Evolutionary conservation across 768 basidiomycete species (phyloP).

Genomic region (Megacollybia marginata): DNA sequence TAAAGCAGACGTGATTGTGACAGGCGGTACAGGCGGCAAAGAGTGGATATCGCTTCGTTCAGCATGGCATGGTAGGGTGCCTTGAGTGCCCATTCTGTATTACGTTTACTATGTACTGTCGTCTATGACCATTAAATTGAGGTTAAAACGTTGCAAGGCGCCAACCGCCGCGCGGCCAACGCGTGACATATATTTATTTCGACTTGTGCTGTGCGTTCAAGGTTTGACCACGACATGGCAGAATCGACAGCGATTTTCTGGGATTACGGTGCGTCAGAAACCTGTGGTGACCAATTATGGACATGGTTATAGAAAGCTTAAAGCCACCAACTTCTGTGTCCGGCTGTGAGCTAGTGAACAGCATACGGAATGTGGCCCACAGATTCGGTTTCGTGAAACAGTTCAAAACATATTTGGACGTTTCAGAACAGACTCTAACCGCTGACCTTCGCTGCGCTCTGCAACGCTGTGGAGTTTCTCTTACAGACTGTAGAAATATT

Average conservation of each 20-base stretch:
- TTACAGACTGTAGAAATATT: conserved; percentile 29
- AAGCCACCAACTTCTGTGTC: neutral
- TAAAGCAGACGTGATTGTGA: too few species aligned
- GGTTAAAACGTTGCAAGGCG: neutral
- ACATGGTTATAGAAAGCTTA: neutral
- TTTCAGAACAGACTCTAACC: conserved; percentile 3
- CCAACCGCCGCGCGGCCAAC: neutral
- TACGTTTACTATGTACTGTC: neutral
- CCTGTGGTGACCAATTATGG: neutral
- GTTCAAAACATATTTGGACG: neutral
- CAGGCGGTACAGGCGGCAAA: too few species aligned
- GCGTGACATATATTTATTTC: neutral
- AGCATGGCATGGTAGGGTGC: neutral
- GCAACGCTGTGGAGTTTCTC: conserved; percentile 35
- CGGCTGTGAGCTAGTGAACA: neutral
- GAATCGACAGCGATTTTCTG: conserved; percentile 10
- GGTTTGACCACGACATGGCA: neutral
- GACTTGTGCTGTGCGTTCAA: neutral
- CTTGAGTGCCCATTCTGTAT: neutral
- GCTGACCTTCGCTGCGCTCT: conserved; percentile 30
- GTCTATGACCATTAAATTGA: neutral
- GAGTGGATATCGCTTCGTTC: too few species aligned
- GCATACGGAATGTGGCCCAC: neutral
- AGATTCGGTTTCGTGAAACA: conserved; percentile 18
- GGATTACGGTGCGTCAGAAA: conserved; percentile 24